These are phyloP conservation scores for Sungouiozyma ichnusensis DNA, from an alignment of 805 yeast genomes.

Conservation along the genomic window DNA sequence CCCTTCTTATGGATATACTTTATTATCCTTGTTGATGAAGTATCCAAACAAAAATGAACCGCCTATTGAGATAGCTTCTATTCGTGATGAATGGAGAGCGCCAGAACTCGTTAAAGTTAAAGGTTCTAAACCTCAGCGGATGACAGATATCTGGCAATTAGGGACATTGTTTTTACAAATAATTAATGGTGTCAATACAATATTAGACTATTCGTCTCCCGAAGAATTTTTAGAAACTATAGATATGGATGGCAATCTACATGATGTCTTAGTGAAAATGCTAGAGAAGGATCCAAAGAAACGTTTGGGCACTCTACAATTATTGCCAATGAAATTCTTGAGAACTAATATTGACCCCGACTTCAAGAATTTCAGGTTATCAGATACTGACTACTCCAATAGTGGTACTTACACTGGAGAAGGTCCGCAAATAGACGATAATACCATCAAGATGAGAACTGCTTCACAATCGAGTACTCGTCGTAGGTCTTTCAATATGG, in stretches of 20 bases:
- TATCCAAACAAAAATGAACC: slow-evolving; percentile 29
- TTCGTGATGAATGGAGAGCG: slow-evolving; percentile 49
- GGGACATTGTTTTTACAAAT: slow-evolving; percentile 69
- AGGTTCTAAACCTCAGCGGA: slow-evolving; percentile 47
- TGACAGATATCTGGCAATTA: slow-evolving; percentile 89
- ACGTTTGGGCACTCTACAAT: slow-evolving; percentile 74
- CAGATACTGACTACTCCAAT: slow-evolving; percentile 4
- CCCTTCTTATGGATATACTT: slow-evolving; percentile 46
- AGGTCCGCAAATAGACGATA: neutral
- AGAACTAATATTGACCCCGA: slow-evolving; percentile 51
- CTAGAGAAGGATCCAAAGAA: slow-evolving; percentile 55
- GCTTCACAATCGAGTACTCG: slow-evolving; percentile 20
- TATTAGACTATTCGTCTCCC: slow-evolving; percentile 48
- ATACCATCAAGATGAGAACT: slow-evolving; percentile 10
- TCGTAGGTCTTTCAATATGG: slow-evolving; percentile 34
- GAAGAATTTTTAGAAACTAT: slow-evolving; percentile 45
- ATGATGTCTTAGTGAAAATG: slow-evolving; percentile 56
- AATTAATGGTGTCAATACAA: slow-evolving; percentile 48
- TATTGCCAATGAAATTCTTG: slow-evolving; percentile 73
- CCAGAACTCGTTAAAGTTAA: slow-evolving; percentile 49
- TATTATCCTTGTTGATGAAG: slow-evolving; percentile 32
- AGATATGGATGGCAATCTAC: slow-evolving; percentile 45
- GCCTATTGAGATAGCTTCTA: slow-evolving; percentile 13
- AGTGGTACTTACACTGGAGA: slow-evolving; percentile 2
- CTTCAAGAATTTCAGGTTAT: slow-evolving; percentile 21